These are phyloP conservation scores for Pythium pyrilobum DNA, from an alignment of 352 stramenopile species.

Conservation along the genomic window DNA sequence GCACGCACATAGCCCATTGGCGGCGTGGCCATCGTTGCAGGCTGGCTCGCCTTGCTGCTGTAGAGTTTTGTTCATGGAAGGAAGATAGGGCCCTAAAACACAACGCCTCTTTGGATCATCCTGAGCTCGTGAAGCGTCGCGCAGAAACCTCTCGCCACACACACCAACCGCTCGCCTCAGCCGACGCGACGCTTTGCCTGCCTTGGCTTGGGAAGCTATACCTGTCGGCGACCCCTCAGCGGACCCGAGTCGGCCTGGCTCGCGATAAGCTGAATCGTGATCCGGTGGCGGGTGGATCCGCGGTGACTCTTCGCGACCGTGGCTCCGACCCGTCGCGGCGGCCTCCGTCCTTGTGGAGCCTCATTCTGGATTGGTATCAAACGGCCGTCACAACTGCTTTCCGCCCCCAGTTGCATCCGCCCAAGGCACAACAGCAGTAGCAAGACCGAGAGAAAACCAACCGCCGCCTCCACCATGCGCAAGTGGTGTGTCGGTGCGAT, in stretches of 20 bases:
- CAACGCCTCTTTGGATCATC: neutral
- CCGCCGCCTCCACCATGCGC: constrained; percentile 28
- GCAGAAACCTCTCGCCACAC: neutral
- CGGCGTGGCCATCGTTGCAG: constrained; percentile 58
- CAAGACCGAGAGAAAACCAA: too few species aligned
- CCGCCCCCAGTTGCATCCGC: neutral
- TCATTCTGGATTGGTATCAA: too few species aligned
- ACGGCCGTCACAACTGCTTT: constrained; percentile 12
- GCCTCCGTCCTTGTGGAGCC: neutral
- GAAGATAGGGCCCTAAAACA: neutral
- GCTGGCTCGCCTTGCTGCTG: constrained; percentile 65
- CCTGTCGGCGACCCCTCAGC: neutral
- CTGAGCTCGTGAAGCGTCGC: neutral
- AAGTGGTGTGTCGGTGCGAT: constrained; percentile 31
- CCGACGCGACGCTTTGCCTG: neutral
- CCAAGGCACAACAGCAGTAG: too few species aligned
- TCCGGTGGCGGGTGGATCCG: neutral
- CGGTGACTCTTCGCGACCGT: constrained; percentile 1
- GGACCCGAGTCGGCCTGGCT: neutral
- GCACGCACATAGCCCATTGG: constrained; percentile 46
- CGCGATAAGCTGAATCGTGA: too few species aligned
- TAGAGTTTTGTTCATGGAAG: constrained; percentile 14
- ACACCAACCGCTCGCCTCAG: neutral
- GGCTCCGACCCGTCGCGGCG: neutral
- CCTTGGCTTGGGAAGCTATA: neutral